Conservation (phyloP, 805 yeast species). For the Kuraishia molischiana region DNA sequence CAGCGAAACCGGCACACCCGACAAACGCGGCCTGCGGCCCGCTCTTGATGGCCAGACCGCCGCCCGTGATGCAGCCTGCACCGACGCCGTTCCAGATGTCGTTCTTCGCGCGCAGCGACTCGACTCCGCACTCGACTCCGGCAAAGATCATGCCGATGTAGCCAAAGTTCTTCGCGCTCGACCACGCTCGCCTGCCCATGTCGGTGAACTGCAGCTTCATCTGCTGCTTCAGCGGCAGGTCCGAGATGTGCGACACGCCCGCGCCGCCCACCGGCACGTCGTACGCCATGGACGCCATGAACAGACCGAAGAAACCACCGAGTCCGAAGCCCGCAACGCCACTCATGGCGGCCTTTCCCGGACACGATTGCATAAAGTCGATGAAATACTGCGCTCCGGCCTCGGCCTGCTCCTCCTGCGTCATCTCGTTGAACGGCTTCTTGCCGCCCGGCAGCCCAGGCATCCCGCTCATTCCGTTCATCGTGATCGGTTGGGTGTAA, state of each 20-base stretch:
- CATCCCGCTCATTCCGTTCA: background rate
- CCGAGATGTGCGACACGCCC: conserved; percentile 49
- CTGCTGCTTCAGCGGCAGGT: conserved; percentile 86
- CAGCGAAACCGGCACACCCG: conserved; percentile 98
- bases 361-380: conserved; percentile 83
- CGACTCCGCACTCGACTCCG: conserved; percentile 88
- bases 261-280: conserved; percentile 63
- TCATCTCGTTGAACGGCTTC: conserved; percentile 58
- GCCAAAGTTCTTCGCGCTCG: conserved; percentile 91
- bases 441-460: conserved; percentile 8
- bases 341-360: conserved; percentile 85
- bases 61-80: conserved; percentile 97
- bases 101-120: conserved; percentile 77
- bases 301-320: conserved; percentile 92
- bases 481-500: background rate
- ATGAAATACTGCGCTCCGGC: conserved; percentile 80
- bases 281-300: conserved; percentile 87
- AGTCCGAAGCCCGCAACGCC: conserved; percentile 91
- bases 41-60: conserved; percentile 82
- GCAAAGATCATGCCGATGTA: conserved; percentile 85
- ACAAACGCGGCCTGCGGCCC: conserved; percentile 89
- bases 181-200: conserved; percentile 83
- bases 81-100: conserved; percentile 86
- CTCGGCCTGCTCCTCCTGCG: conserved; percentile 89
- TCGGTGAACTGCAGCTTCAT: conserved; percentile 85